Conservation (phyloP, 371 early-diverging fungal genomes). For the Rhizopus delemar region DNA sequence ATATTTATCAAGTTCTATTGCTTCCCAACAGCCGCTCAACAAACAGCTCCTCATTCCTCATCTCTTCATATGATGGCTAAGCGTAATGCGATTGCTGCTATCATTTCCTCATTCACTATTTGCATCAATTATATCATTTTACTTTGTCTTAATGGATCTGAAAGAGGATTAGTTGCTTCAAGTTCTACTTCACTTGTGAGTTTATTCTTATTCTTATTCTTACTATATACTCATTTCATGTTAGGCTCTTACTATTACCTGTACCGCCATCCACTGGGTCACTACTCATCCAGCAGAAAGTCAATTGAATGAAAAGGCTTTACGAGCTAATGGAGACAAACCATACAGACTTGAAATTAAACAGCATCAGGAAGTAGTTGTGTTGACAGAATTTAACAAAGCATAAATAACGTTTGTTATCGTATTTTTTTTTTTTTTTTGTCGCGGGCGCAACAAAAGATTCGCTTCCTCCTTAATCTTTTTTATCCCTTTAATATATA, state of each 20-base stretch:
- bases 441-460: slow-evolving; percentile 1
- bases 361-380: slow-evolving; percentile 52
- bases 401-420: slow-evolving; percentile 13
- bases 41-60: slow-evolving; percentile 33
- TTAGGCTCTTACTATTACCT: slow-evolving; percentile 32
- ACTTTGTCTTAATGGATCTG: slow-evolving; percentile 31
- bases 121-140: slow-evolving; percentile 44
- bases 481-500: not conserved
- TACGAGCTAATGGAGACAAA: slow-evolving; percentile 41
- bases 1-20: slow-evolving; percentile 50
- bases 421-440: not conserved
- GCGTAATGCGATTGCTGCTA: slow-evolving; percentile 46
- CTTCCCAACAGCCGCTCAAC: slow-evolving; percentile 38
- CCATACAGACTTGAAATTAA: slow-evolving; percentile 48
- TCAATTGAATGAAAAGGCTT: slow-evolving; percentile 34
- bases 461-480: not conserved
- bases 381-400: slow-evolving; percentile 42
- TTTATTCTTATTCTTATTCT: slow-evolving; percentile 4
- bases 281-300: slow-evolving; percentile 43
- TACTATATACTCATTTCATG: not conserved
- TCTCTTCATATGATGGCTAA: slow-evolving; percentile 52
- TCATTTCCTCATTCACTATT: slow-evolving; percentile 34
- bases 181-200: slow-evolving; percentile 37
- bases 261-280: slow-evolving; percentile 43
- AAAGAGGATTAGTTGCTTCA: slow-evolving; percentile 46